Percentiles rank a stretch among this genome's conserved stretches.
phyloP scores from a whole-genome alignment of 345 rosid species.

The Erodium maritimum region DNA sequence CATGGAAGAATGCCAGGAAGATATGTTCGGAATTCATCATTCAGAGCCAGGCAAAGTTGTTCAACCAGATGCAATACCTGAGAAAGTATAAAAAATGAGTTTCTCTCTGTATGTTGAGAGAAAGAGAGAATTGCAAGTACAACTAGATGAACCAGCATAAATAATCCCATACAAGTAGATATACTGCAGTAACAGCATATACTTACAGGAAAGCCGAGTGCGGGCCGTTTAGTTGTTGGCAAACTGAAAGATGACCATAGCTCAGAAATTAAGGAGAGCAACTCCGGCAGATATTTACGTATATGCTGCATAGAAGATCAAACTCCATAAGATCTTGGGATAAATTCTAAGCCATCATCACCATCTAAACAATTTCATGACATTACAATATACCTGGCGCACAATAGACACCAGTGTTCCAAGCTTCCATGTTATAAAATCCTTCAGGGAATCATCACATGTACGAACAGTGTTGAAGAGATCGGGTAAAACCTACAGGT shows the following conservation, averaged over 20 bases:
- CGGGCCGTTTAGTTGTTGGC: slow-evolving; percentile 57
- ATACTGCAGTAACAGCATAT: not conserved
- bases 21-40: slow-evolving; percentile 88
- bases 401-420: slow-evolving; percentile 94
- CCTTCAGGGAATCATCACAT: slow-evolving; percentile 87
- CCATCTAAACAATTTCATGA: slow-evolving; percentile 5
- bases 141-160: not conserved
- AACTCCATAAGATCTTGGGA: slow-evolving; percentile 7
- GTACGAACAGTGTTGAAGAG: slow-evolving; percentile 84
- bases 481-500: slow-evolving; percentile 77
- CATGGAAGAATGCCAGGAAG: slow-evolving; percentile 92
- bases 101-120: not conserved
- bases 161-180: not conserved
- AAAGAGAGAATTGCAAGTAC: not conserved
- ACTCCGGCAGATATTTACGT: slow-evolving; percentile 78
- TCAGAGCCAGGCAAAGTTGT: slow-evolving; percentile 97
- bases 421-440: slow-evolving; percentile 94
- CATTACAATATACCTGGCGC: slow-evolving; percentile 63
- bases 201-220: slow-evolving; percentile 80
- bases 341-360: slow-evolving; percentile 3
- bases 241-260: slow-evolving; percentile 89
- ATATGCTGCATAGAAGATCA: slow-evolving; percentile 63
- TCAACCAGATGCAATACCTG: slow-evolving; percentile 95
- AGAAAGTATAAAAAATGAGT: not conserved
- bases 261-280: slow-evolving; percentile 76